These are phyloP conservation scores for Penicillium thymicola DNA, from an alignment of 2,329 filamentous ascomycete genomes.

Conservation along the genomic window DNA sequence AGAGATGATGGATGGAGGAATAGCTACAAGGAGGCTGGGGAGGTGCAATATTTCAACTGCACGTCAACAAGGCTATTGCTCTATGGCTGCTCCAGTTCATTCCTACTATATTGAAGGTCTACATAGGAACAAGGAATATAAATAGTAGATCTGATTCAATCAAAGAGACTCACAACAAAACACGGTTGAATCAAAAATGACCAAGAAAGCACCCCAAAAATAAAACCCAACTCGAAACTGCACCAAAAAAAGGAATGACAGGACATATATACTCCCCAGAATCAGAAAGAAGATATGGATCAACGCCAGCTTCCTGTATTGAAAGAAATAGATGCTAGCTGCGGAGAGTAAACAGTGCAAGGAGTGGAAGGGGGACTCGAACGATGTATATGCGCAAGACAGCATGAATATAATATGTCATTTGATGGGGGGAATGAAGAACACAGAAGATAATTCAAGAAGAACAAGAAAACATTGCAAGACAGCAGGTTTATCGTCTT, in stretches of 20 bases:
- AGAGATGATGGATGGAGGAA: not conserved
- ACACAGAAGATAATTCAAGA: not conserved
- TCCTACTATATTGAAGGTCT: not conserved
- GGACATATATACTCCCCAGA: not conserved
- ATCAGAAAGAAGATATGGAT: slow-evolving; percentile 10
- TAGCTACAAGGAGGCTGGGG: not conserved
- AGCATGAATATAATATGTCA: not conserved
- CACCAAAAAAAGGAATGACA: not conserved
- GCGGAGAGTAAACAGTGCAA: not conserved
- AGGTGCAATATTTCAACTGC: not conserved
- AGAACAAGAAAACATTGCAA: slow-evolving; percentile 2
- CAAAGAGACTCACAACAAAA: not conserved
- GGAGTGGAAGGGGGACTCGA: not conserved
- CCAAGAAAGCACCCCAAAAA: not conserved
- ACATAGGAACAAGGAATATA: not conserved
- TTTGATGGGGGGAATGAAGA: not conserved
- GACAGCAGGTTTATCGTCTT: slow-evolving; percentile 8
- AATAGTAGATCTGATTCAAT: not conserved
- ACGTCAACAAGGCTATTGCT: not conserved
- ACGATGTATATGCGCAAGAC: slow-evolving; percentile 7
- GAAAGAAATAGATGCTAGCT: slow-evolving; percentile 14
- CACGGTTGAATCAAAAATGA: not conserved
- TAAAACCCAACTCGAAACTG: not conserved
- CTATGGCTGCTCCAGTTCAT: too few species aligned
- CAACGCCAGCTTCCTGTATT: slow-evolving; percentile 28